A percentile compares a stretch with the other conserved stretches of the same genome.
Conservation (phyloP, 371 early-diverging fungal species). For the Apophysomyces trapeziformis region DNA sequence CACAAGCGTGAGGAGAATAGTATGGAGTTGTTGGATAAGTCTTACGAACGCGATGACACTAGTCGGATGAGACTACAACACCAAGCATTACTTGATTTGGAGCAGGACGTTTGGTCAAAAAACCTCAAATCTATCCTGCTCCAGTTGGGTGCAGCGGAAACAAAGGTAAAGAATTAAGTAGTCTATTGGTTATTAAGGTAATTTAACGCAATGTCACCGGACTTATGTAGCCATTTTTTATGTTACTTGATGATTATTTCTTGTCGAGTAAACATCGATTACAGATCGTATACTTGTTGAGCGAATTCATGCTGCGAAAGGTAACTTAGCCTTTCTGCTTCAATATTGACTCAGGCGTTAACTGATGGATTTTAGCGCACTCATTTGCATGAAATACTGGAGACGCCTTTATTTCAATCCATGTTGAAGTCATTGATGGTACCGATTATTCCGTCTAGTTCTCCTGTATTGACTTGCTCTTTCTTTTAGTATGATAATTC, state of each 20-base stretch:
- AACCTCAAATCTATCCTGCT: constrained; percentile 40
- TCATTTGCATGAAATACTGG: constrained; percentile 64
- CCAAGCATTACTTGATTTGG: constrained; percentile 43
- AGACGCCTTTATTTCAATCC: constrained; percentile 60
- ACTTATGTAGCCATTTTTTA: constrained; percentile 49
- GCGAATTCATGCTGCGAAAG: constrained; percentile 62
- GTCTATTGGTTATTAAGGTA: too few relatives aligned
- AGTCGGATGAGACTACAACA: constrained; percentile 28
- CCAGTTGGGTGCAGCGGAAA: constrained; percentile 43
- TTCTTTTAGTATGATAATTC: constrained; percentile 62
- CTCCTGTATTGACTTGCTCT: too few relatives aligned
- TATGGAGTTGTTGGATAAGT: constrained; percentile 23
- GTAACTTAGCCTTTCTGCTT: constrained; percentile 27
- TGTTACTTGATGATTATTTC: constrained; percentile 57
- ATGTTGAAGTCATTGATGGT: constrained; percentile 66
- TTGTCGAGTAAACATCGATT: constrained; percentile 57
- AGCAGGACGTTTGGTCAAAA: constrained; percentile 53
- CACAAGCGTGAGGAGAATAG: constrained; percentile 28
- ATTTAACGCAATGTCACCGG: not conserved
- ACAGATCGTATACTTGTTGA: constrained; percentile 59
- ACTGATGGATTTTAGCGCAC: constrained; percentile 39
- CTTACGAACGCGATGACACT: constrained; percentile 21
- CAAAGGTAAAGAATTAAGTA: constrained; percentile 34
- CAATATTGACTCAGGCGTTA: not conserved
- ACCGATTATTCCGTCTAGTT: constrained; percentile 2